These are phyloP conservation scores for Neurospora sp. DNA, from an alignment of 495 filamentous ascomycete species.

Conservation along the genomic window DNA sequence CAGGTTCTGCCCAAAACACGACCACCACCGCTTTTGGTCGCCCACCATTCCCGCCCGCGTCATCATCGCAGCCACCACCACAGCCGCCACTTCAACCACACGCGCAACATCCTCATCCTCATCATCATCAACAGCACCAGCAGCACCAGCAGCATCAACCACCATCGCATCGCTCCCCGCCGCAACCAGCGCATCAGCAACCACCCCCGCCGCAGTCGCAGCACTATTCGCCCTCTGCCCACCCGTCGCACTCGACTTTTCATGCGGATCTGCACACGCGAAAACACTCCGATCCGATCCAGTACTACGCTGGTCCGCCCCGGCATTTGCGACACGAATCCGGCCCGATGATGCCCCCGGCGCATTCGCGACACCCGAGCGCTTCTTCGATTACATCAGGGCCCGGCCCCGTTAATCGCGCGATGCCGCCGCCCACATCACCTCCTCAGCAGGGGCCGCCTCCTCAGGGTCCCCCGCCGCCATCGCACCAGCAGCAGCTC, in stretches of 20 bases:
- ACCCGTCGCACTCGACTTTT: conserved; percentile 9
- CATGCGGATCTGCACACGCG: conserved; percentile 38
- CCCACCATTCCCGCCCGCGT: conserved; percentile 22
- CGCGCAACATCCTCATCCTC: conserved; percentile 9
- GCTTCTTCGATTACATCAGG: conserved; percentile 39
- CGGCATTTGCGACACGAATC: conserved; percentile 38
- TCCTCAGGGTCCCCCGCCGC: background rate
- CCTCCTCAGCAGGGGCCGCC: conserved; percentile 34
- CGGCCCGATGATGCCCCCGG: conserved; percentile 30
- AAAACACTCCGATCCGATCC: conserved; percentile 36
- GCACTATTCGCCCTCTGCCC: conserved; percentile 7
- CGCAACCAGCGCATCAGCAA: conserved; percentile 1
- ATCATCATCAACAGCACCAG: conserved; percentile 10
- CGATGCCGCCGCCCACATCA: conserved; percentile 42
- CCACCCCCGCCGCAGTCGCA: background rate
- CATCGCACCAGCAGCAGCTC: conserved; percentile 16
- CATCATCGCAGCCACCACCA: background rate
- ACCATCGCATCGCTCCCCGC: conserved; percentile 6
- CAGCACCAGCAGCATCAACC: conserved; percentile 18
- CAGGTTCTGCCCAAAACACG: background rate
- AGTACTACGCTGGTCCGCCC: conserved; percentile 30
- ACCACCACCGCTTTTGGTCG: conserved; percentile 22
- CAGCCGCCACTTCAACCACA: conserved; percentile 22
- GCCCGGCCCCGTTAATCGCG: conserved; percentile 30
- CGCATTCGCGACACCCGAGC: conserved; percentile 45